Base-by-base conservation (phyloP, 768 basidiomycete species). In the Boletus vermiculosoides region DNA sequence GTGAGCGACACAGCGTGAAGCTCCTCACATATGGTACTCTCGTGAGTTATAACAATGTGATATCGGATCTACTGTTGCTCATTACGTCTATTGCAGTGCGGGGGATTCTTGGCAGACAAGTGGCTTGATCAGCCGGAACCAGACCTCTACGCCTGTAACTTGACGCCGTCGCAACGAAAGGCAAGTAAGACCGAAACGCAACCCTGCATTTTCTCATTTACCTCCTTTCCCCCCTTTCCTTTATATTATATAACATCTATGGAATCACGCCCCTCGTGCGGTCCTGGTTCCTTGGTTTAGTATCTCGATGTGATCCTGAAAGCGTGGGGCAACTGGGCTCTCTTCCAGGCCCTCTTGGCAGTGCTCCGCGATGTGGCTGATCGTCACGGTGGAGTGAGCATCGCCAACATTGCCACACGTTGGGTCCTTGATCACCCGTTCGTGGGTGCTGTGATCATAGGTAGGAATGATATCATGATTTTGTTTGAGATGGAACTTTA, bases 91-190 rank as follows among this genome's bases (percentile, higher is more conserved):
- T 61, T 56, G 50, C 65, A 93, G 91, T 92, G 91, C 63, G 91
- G 91, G 9, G 91, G 90, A 4, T 91, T 93, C 66, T 77, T 93
- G 44, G 75, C 89, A 4, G 89, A 92, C 67, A 80, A 80, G 57
- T 93, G 90, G 89, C 75, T 93, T 15, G 76, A 78, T 50, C 64
- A 77, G 56, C 76, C 83, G 2, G 86, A 88, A 65, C 91, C 91
- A 2, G 87, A 91, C 75, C 74, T 79, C 12, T 93, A 93, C 61
- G 77, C 80, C 20, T 80, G 80, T 36, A 72, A 77, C 57, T 74
- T 92, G 63, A 92, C 88, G 0, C 90, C 92, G 5, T 93, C 91
- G 2, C 89, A 91, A 67, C 78, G 92, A 66, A 93, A 93, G 81
- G 90, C 83, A 64, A 65, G 74, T 60, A 50, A 34, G 45, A 42